These are phyloP conservation scores for Thamnidium elegans DNA, from an alignment of 192 early-diverging fungal genomes.

Conservation along the genomic window DNA sequence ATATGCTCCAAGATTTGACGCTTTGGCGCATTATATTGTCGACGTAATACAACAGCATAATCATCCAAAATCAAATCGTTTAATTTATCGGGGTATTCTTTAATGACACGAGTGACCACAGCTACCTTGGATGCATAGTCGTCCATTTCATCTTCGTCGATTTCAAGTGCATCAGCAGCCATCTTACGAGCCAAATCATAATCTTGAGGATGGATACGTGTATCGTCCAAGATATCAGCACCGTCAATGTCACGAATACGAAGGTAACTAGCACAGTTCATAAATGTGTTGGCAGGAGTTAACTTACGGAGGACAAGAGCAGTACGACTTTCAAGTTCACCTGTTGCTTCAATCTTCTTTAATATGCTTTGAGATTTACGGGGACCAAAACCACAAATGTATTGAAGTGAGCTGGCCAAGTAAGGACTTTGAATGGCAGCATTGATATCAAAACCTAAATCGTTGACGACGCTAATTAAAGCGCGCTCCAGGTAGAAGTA, in stretches of 20 bases:
- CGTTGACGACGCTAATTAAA: slow-evolving; percentile 82
- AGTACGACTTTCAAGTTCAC: slow-evolving; percentile 61
- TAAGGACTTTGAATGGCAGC: slow-evolving; percentile 65
- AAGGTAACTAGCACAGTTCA: slow-evolving; percentile 92
- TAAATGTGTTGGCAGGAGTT: slow-evolving; percentile 73
- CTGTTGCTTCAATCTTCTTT: slow-evolving; percentile 51
- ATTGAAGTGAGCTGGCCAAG: slow-evolving; percentile 70
- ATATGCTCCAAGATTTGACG: slow-evolving; percentile 79
- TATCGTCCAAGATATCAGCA: slow-evolving; percentile 86
- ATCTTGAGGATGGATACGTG: slow-evolving; percentile 93
- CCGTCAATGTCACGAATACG: slow-evolving; percentile 67
- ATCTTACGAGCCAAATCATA: slow-evolving; percentile 95
- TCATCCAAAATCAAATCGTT: slow-evolving; percentile 87
- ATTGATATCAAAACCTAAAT: slow-evolving; percentile 89
- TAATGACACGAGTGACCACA: slow-evolving; percentile 79
- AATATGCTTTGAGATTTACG: slow-evolving; percentile 84
- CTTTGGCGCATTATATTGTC: slow-evolving; percentile 74
- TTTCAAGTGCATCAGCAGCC: slow-evolving; percentile 92
- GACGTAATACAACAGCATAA: slow-evolving; percentile 82
- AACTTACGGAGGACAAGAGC: slow-evolving; percentile 68
- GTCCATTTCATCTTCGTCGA: slow-evolving; percentile 73
- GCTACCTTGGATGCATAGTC: slow-evolving; percentile 71
- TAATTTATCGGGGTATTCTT: slow-evolving; percentile 69
- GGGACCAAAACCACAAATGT: slow-evolving; percentile 90
- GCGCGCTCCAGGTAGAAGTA: slow-evolving; percentile 76